Conservation (phyloP, 1,139 yeast genomes). For the Scheffersomyces parashehatae region DNA sequence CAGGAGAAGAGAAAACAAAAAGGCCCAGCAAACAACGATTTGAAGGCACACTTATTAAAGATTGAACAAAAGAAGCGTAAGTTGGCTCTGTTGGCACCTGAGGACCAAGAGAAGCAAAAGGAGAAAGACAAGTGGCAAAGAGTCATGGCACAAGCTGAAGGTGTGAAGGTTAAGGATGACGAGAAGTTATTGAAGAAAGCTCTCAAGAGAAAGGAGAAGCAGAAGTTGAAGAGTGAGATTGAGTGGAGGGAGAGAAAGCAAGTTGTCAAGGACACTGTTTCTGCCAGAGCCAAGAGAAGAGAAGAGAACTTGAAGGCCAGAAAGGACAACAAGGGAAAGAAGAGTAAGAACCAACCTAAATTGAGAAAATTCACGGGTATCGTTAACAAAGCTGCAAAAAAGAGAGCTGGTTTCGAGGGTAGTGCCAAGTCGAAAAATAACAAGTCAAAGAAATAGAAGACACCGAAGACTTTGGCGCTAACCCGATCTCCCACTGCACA, state of each 20-base stretch:
- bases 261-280: conserved; percentile 70
- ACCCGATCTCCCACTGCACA: no score
- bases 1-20: conserved; percentile 58
- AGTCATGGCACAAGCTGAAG: conserved; percentile 86
- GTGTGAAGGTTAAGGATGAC: conserved; percentile 84
- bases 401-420: conserved; percentile 64
- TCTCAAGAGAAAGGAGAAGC: conserved; percentile 75
- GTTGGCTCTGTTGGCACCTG: conserved; percentile 59
- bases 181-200: conserved; percentile 86
- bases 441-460: conserved; percentile 1
- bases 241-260: conserved; percentile 89
- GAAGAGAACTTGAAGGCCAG: conserved; percentile 86
- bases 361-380: conserved; percentile 68
- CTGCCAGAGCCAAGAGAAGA: conserved; percentile 78
- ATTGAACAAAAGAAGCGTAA: conserved; percentile 74
- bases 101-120: conserved; percentile 57
- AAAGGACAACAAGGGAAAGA: conserved; percentile 75
- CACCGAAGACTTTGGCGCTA: not conserved
- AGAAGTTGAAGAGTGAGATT: conserved; percentile 75
- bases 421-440: conserved; percentile 39
- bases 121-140: conserved; percentile 85
- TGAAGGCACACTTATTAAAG: conserved; percentile 77
- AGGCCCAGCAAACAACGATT: conserved; percentile 85
- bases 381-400: conserved; percentile 42
- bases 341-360: conserved; percentile 65